Evolutionary conservation across 2,329 filamentous ascomycete species (phyloP).

Genomic region (Magnaporthales sp.): DNA sequence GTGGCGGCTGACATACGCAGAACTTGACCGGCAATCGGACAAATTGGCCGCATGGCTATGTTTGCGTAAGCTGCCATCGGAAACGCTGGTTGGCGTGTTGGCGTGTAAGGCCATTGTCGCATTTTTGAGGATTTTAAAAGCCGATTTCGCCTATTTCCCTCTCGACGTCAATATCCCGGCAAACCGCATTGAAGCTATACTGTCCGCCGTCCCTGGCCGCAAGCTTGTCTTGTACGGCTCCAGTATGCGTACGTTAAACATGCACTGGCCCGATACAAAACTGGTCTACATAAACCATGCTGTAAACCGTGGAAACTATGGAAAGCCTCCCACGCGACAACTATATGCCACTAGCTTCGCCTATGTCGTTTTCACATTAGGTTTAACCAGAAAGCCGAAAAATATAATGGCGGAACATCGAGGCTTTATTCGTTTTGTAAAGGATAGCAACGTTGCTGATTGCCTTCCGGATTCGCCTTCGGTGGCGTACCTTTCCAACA

Average conservation of each 20-base stretch:
- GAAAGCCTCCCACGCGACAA: neutral
- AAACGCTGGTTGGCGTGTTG: neutral
- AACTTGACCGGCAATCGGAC: neutral
- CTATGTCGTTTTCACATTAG: conserved; percentile 47
- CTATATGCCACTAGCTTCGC: conserved; percentile 16
- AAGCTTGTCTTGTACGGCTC: neutral
- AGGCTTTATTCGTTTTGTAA: conserved; percentile 27
- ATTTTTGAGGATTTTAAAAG: neutral
- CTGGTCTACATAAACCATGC: neutral
- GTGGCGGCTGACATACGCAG: neutral
- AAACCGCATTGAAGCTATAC: neutral
- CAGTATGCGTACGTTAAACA: neutral
- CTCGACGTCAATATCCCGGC: neutral
- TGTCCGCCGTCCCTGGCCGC: neutral
- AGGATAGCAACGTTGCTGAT: neutral
- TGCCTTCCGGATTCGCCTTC: neutral
- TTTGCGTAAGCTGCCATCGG: neutral
- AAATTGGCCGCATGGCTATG: neutral
- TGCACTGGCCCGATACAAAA: neutral
- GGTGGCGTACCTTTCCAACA: neutral
- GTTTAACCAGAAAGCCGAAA: conserved; percentile 49
- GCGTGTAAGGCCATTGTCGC: neutral
- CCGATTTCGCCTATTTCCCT: neutral
- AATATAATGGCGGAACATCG: conserved; percentile 48
- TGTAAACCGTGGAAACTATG: neutral